These are phyloP conservation scores for Volvox africanus DNA, from an alignment of 139 green algal genomes.

Conservation along the genomic window DNA sequence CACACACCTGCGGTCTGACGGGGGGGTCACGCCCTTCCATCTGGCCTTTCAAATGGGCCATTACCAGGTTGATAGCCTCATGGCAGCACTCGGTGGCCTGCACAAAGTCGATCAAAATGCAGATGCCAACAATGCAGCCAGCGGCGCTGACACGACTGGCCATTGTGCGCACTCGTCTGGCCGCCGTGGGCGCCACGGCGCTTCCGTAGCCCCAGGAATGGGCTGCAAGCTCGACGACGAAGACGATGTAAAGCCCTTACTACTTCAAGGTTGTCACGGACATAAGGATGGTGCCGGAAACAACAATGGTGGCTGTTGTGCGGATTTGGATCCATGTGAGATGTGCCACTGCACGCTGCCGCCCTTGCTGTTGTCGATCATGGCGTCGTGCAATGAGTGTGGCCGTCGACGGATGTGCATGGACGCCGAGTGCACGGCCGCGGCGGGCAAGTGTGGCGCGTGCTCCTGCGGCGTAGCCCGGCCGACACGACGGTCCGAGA, in stretches of 20 bases:
- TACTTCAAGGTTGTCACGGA: background rate
- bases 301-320: background rate
- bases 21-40: slow-evolving; percentile 75
- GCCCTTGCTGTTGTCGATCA: slow-evolving; percentile 70
- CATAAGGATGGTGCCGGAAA: background rate
- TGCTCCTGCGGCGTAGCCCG: slow-evolving; percentile 12
- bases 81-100: slow-evolving; percentile 47
- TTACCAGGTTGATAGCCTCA: slow-evolving; percentile 52
- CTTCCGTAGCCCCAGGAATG: background rate
- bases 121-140: background rate
- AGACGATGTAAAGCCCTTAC: slow-evolving; percentile 28
- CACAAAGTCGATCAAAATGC: slow-evolving; percentile 17
- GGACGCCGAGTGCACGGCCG: background rate
- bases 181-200: slow-evolving; percentile 26
- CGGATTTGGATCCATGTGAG: slow-evolving; percentile 63
- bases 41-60: slow-evolving; percentile 76
- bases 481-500: background rate
- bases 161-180: background rate
- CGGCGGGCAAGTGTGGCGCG: background rate
- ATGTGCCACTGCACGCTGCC: slow-evolving; percentile 65
- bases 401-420: slow-evolving; percentile 58
- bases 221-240: slow-evolving; percentile 22
- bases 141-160: background rate
- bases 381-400: slow-evolving; percentile 62
- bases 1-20: slow-evolving; percentile 48